Evolutionary conservation across 768 basidiomycete genomes (phyloP), one percentile per base, ranked within the genome.

Genomic region (Antrodiella citrinella): DNA sequence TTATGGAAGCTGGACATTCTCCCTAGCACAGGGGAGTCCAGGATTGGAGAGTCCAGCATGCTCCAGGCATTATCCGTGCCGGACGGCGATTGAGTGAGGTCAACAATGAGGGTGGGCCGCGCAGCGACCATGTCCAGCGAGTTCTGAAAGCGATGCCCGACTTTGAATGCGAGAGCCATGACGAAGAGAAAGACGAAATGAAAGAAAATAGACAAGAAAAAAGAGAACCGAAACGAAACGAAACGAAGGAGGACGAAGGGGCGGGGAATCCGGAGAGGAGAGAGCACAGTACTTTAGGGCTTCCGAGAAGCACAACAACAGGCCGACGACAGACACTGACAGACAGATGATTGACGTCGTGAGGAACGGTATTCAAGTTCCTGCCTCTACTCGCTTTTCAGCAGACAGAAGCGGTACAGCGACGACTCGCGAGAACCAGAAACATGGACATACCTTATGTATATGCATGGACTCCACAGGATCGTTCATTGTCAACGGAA

Each of bases 21-120:
- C 19, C 54, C 57, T 22, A 43, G 41, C 41, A 19, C 19, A 5
- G 41, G 41, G 5, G 41, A 43, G 19, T 43, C 41, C 41, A 57
- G 53, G 3, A 51, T 54, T 42, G 58, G 51, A 18, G 61, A 56
- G 47, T 59, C 59, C 52, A 49, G 35, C 45, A 56, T 61, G 61
- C 61, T 54, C 62, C 62, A 59, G 61, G 61, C 58, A 60, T 59
- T 55, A 51, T 53, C 61, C 56, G 59, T 58, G 22, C 58, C 61
- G 45, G 58, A 57, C 55, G 60, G 58, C 25, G 50, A 46, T 15
- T 35, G 30, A 45, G 46, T 45, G 47, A 55, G 44, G 44, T 54
- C 59, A 46, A 56, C 57, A 48, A 45, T 53, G 54, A 57, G 55
- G 18, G 41, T 22, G 54, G 62, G 58, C 54, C 62, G 62, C 62